These are phyloP conservation scores for Cornus suecica DNA, from an alignment of 148 eudicot species.

Conservation along the genomic window DNA sequence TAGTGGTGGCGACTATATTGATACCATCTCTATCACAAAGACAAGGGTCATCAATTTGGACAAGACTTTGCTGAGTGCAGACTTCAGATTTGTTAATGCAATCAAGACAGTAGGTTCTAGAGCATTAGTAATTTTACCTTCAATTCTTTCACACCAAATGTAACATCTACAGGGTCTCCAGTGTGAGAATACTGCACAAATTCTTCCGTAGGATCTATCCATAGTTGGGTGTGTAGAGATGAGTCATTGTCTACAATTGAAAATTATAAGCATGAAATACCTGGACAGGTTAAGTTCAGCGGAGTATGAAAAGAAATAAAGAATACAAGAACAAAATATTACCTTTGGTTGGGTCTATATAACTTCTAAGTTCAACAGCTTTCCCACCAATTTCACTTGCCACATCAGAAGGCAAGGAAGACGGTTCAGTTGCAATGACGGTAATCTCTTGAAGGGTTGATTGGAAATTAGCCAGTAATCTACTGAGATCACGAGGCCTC, in stretches of 20 bases:
- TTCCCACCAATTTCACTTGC: constrained; percentile 91
- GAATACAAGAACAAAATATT: constrained; percentile 11
- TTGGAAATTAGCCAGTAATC: constrained; percentile 89
- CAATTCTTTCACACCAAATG: constrained; percentile 87
- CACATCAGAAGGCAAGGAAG: constrained; percentile 63
- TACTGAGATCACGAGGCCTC: constrained; percentile 92
- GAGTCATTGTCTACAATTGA: constrained; percentile 75
- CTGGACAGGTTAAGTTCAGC: constrained; percentile 1
- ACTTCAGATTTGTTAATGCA: background rate
- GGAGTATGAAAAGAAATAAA: constrained; percentile 2
- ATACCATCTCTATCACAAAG: background rate
- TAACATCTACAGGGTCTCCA: constrained; percentile 92
- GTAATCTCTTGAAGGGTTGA: constrained; percentile 98
- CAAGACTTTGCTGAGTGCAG: background rate
- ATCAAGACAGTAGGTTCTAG: background rate
- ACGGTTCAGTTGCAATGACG: constrained; percentile 76
- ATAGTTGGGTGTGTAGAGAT: constrained; percentile 84
- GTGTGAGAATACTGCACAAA: constrained; percentile 77
- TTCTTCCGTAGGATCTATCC: constrained; percentile 99
- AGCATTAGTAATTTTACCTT: constrained; percentile 45
- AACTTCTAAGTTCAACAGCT: constrained; percentile 97
- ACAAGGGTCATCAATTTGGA: background rate
- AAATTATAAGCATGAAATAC: constrained; percentile 3
- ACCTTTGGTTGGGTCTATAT: constrained; percentile 97
- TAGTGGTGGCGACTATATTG: background rate